Percentiles rank a stretch among this genome's conserved stretches.
These are phyloP conservation scores for Heritiera fomes DNA, from an alignment of 345 rosid species.

Conservation along the genomic window DNA sequence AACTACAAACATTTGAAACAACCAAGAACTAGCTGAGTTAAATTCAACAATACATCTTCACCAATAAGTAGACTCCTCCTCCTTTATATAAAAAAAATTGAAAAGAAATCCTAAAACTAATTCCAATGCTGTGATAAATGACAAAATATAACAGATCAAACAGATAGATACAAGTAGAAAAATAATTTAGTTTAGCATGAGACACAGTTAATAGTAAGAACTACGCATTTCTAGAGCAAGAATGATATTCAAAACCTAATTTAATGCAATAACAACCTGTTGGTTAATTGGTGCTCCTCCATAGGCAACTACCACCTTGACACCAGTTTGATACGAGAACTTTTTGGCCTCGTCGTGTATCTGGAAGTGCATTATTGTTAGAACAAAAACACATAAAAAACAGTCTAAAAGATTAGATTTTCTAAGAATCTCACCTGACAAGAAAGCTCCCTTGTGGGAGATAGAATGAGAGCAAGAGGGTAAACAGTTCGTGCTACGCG, in stretches of 20 bases:
- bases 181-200: constrained; percentile 1
- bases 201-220: background rate
- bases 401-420: constrained; percentile 16
- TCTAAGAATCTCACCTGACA: constrained; percentile 57
- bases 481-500: constrained; percentile 82
- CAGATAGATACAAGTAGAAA: background rate
- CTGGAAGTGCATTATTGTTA: constrained; percentile 42
- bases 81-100: background rate
- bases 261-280: constrained; percentile 49
- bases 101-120: background rate
- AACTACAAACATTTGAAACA: background rate
- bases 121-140: background rate
- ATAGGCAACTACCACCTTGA: constrained; percentile 94
- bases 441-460: constrained; percentile 97
- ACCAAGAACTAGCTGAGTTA: background rate
- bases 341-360: constrained; percentile 97
- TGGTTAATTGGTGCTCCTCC: constrained; percentile 96
- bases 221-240: background rate
- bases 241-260: background rate
- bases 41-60: background rate
- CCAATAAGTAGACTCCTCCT: background rate
- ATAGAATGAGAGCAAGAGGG: constrained; percentile 92
- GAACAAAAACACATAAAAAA: background rate
- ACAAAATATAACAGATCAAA: background rate
- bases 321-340: constrained; percentile 96